A percentile compares a stretch with the other conserved stretches of the same genome.
Evolutionary conservation across 1,284 basidiomycete genomes (phyloP).

Genomic region (Earliella scabrosa): DNA sequence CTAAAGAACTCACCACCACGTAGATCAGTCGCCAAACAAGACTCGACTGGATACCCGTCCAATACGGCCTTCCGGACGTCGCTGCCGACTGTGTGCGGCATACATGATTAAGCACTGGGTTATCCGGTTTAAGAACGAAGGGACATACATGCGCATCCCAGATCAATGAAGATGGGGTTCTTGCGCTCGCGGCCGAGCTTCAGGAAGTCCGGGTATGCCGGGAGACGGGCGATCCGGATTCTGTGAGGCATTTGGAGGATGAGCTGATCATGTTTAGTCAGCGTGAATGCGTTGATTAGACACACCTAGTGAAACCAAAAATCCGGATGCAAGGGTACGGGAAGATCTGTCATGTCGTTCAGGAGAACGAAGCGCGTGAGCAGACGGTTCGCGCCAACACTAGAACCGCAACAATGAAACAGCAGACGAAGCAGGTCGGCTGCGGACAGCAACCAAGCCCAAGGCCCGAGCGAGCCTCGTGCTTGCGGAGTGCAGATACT

Average conservation of each 20-base stretch:
- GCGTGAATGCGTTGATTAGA: not conserved
- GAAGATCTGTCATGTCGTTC: slow-evolving; percentile 1
- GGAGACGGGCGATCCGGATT: slow-evolving; percentile 39
- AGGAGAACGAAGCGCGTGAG: not conserved
- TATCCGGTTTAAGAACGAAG: not conserved
- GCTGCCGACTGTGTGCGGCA: slow-evolving; percentile 41
- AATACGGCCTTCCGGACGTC: slow-evolving; percentile 44
- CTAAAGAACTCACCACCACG: slow-evolving; percentile 28
- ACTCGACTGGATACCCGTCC: slow-evolving; percentile 41
- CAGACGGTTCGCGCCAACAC: not conserved
- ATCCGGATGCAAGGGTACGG: slow-evolving; percentile 25
- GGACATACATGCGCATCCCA: slow-evolving; percentile 51
- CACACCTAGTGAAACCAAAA: slow-evolving; percentile 23
- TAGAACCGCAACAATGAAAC: not conserved
- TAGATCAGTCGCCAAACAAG: slow-evolving; percentile 41
- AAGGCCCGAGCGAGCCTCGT: no score
- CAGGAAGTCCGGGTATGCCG: slow-evolving; percentile 46
- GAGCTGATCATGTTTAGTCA: no score
- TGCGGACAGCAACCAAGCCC: not conserved
- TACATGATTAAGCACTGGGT: not conserved
- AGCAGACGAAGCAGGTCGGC: not conserved
- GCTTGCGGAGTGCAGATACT: not conserved
- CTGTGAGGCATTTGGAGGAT: slow-evolving; percentile 14
- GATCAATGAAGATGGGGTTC: slow-evolving; percentile 49
- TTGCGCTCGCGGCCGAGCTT: slow-evolving; percentile 40